A percentile compares a stretch with the other conserved stretches of the same genome.
phyloP scores from a whole-genome alignment of 2,329 filamentous ascomycete species.

The Cordyceps tenuipes region DNA sequence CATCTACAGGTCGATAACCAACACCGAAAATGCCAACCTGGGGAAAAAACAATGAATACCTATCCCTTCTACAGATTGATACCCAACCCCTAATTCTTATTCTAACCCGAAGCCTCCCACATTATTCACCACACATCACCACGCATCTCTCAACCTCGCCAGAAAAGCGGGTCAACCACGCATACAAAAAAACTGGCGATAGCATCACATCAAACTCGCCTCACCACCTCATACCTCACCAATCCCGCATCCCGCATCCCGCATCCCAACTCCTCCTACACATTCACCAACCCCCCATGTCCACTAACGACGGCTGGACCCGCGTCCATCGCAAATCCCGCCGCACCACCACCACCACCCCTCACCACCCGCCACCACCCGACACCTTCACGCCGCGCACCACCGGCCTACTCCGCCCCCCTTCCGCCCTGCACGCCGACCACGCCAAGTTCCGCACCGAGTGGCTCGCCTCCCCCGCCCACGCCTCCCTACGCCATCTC shows the following conservation, averaged over 20 bases:
- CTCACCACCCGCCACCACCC: neutral
- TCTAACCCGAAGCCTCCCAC: neutral
- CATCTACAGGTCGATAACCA: too few relatives aligned
- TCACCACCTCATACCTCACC: too few relatives aligned
- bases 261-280: neutral
- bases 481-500: slow-evolving; percentile 25
- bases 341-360: neutral
- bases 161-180: too few relatives aligned
- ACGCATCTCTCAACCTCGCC: slow-evolving; percentile 16
- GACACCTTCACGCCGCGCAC: slow-evolving; percentile 12
- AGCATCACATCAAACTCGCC: too few relatives aligned
- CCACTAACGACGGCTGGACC: neutral
- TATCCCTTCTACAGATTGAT: too few relatives aligned
- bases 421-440: slow-evolving; percentile 22
- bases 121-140: neutral
- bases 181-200: too few relatives aligned
- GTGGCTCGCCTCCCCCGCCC: slow-evolving; percentile 22
- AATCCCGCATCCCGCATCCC: neutral
- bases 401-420: slow-evolving; percentile 14
- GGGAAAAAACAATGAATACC: too few relatives aligned
- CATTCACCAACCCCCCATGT: neutral
- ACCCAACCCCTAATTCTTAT: too few relatives aligned
- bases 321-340: neutral
- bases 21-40: too few relatives aligned
- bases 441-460: slow-evolving; percentile 20